Conservation (phyloP, 257 asterid species). For the Craterostigma plantagineum region DNA sequence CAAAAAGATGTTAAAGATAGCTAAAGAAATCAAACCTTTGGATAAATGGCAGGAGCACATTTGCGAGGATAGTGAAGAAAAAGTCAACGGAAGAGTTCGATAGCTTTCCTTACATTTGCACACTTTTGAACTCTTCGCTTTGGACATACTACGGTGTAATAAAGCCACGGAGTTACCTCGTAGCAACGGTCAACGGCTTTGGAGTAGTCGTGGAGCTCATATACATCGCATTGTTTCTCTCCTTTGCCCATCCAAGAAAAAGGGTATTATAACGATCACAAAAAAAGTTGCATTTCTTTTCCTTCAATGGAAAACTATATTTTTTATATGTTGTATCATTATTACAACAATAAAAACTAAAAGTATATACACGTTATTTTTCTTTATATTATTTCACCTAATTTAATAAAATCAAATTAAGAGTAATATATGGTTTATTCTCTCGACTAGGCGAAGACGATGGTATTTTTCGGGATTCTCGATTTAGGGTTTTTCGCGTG, state of each 20-base stretch:
- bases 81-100: constrained; percentile 50
- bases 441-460: constrained; percentile 24
- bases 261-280: no score
- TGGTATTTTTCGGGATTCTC: constrained; percentile 18
- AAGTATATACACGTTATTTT: no score
- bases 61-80: constrained; percentile 36
- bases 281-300: no score
- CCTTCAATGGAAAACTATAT: no score
- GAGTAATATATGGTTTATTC: not conserved
- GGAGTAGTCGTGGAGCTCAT: constrained; percentile 31
- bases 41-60: constrained; percentile 30
- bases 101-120: constrained; percentile 50
- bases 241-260: constrained; percentile 22
- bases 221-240: constrained; percentile 29
- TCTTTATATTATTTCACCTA: no score
- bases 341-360: no score
- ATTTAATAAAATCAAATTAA: no score
- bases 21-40: no score
- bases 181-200: constrained; percentile 54
- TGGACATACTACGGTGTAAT: constrained; percentile 61
- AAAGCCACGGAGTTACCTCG: constrained; percentile 47
- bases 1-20: no score
- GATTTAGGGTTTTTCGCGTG: constrained; percentile 30
- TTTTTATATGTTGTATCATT: no score
- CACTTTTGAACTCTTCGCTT: constrained; percentile 26